phyloP scores from a whole-genome alignment of 176 grass and related monocot species.

The Saccharum officinarum region DNA sequence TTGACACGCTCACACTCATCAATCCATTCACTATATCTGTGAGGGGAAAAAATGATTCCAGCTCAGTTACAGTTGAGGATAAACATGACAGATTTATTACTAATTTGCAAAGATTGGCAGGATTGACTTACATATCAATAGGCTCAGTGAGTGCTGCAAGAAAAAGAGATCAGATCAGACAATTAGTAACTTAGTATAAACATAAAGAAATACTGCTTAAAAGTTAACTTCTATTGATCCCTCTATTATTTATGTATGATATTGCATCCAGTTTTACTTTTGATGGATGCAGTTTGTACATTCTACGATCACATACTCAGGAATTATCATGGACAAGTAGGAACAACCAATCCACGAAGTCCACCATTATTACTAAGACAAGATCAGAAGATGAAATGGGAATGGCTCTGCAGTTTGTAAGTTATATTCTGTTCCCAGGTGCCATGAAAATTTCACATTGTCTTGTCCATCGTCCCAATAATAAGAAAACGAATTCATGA shows the following conservation, averaged over 20 bases:
- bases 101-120: not conserved
- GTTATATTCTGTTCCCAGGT: not conserved
- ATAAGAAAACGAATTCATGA: not conserved
- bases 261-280: not conserved
- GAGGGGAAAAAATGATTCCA: not conserved
- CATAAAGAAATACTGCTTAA: not conserved
- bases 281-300: not conserved
- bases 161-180: not conserved
- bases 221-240: not conserved
- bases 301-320: not conserved
- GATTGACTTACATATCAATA: conserved; percentile 68
- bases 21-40: conserved; percentile 91
- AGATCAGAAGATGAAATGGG: not conserved
- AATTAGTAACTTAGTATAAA: conserved; percentile 21
- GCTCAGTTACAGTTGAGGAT: not conserved
- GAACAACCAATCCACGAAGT: not conserved
- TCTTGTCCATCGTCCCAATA: not conserved
- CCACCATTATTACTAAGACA: not conserved
- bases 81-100: not conserved
- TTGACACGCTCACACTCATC: conserved; percentile 79
- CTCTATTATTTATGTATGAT: not conserved
- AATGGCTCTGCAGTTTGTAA: not conserved
- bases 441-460: not conserved
- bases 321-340: not conserved
- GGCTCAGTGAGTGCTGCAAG: conserved; percentile 73